Percentiles rank a stretch among this genome's conserved stretches.
phyloP scores from a whole-genome alignment of 768 basidiomycete genomes.

The Panellus pusillus region DNA sequence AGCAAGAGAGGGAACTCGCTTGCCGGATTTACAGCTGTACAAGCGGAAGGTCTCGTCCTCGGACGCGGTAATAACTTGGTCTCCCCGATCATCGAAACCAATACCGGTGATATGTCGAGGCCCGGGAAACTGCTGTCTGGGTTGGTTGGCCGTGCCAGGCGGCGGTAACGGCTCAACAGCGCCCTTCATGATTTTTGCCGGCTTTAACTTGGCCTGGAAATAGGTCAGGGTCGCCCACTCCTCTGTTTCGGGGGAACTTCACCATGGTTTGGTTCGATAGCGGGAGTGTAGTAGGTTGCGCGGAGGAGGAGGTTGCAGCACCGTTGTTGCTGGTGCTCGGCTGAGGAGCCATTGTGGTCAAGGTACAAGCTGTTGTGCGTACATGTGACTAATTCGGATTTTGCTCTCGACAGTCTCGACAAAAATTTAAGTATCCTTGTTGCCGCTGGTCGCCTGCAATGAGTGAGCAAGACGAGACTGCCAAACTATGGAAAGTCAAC shows the following conservation, averaged over 20 bases:
- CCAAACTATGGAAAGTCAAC: constrained; percentile 94
- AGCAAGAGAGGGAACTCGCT: constrained; percentile 62
- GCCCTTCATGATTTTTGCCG: constrained; percentile 84
- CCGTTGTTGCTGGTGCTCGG: constrained; percentile 36
- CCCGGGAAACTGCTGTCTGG: constrained; percentile 40
- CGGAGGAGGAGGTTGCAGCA: constrained; percentile 17
- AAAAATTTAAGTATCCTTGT: background rate
- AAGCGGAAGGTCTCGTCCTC: constrained; percentile 93
- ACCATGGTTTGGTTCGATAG: constrained; percentile 58
- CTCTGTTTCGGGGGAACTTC: constrained; percentile 3
- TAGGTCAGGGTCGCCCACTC: background rate
- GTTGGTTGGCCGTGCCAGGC: constrained; percentile 33
- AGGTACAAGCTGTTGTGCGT: background rate
- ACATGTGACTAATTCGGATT: background rate
- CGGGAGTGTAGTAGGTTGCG: constrained; percentile 37
- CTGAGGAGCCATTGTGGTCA: constrained; percentile 43
- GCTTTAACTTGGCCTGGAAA: constrained; percentile 73
- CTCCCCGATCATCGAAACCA: constrained; percentile 89
- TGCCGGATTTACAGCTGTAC: constrained; percentile 88
- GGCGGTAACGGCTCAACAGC: constrained; percentile 65
- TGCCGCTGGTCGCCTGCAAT: constrained; percentile 35
- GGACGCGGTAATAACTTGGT: constrained; percentile 79
- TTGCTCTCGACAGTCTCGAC: background rate
- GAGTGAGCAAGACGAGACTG: constrained; percentile 76
- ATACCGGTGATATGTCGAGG: constrained; percentile 84